Evolutionary conservation across 2,329 filamentous ascomycete genomes (phyloP).

Genomic region (Pyrenophora tritici-repentis): DNA sequence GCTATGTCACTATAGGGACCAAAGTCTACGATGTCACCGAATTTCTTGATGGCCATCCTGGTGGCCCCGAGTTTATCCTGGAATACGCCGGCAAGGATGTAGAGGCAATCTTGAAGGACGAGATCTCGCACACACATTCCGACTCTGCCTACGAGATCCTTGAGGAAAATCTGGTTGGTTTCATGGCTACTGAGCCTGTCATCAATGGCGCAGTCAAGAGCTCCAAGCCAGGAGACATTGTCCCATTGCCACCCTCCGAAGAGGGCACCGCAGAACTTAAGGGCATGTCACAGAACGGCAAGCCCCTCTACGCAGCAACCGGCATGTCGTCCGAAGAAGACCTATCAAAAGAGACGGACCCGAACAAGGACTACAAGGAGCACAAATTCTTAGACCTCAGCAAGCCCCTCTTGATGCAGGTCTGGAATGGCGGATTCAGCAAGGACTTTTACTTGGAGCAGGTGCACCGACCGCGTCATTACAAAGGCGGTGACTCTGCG

Average conservation of each 20-base stretch:
- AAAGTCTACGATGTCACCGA: conserved; percentile 96
- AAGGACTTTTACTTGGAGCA: conserved; percentile 98
- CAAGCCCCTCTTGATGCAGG: conserved; percentile 81
- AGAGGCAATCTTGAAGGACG: conserved; percentile 78
- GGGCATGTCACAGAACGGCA: conserved; percentile 54
- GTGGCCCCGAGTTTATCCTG: conserved; percentile 83
- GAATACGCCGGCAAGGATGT: conserved; percentile 91
- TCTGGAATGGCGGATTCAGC: conserved; percentile 84
- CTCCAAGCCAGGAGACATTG: conserved; percentile 54
- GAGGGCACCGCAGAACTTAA: conserved; percentile 56
- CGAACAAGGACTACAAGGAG: conserved; percentile 74
- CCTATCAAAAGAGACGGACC: conserved; percentile 82
- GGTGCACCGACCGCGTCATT: conserved; percentile 93
- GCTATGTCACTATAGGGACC: conserved; percentile 87
- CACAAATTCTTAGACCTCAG: conserved; percentile 94
- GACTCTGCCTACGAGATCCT: conserved; percentile 96
- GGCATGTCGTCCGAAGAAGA: conserved; percentile 91
- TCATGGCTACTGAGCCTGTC: conserved; percentile 67
- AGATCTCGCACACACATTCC: conserved; percentile 80
- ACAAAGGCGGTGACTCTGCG: conserved; percentile 89
- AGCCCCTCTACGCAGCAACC: conserved; percentile 64
- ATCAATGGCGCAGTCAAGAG: conserved; percentile 57
- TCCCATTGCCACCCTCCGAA: conserved; percentile 58
- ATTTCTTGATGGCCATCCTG: conserved; percentile 88
- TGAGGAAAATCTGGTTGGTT: conserved; percentile 83